Conservation (phyloP, 441 rosid species). For the Raphanus hybrid region DNA sequence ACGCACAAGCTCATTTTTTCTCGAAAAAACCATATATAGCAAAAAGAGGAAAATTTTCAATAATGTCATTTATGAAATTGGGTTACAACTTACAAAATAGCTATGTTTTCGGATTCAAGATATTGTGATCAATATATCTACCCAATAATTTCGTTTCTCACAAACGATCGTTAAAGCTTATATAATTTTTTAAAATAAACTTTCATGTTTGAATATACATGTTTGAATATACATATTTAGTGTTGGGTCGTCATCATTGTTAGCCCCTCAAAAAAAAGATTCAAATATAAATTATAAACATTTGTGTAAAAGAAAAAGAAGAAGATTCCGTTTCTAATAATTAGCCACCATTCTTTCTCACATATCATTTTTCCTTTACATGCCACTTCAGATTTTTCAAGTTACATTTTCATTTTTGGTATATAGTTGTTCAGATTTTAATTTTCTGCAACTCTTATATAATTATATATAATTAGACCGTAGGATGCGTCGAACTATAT, state of each 20-base stretch:
- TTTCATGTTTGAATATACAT: not conserved
- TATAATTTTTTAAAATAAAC: not conserved
- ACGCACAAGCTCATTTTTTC: conserved; percentile 22
- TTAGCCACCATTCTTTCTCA: conserved; percentile 27
- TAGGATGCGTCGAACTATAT: not conserved
- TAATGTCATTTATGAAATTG: not conserved
- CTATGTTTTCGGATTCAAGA: not conserved
- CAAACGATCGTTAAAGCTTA: not conserved
- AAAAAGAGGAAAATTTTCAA: conserved; percentile 7
- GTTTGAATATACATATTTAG: not conserved
- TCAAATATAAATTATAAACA: conserved; percentile 38
- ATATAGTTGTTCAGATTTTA: not conserved
- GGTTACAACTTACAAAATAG: conserved; percentile 17
- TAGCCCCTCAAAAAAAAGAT: conserved; percentile 23
- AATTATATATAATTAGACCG: not conserved
- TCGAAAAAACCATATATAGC: conserved; percentile 34
- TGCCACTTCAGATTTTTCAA: conserved; percentile 25
- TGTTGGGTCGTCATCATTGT: conserved; percentile 25
- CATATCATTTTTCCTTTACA: conserved; percentile 36
- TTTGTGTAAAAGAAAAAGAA: conserved; percentile 40
- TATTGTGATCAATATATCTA: not conserved
- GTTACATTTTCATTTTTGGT: not conserved
- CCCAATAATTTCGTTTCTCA: not conserved
- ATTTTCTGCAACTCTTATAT: not conserved
- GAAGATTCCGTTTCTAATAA: conserved; percentile 42